Evolutionary conservation across 148 eudicot genomes (phyloP), one percentile per base, ranked within the genome.

Genomic region (Nepenthes gracilis): DNA sequence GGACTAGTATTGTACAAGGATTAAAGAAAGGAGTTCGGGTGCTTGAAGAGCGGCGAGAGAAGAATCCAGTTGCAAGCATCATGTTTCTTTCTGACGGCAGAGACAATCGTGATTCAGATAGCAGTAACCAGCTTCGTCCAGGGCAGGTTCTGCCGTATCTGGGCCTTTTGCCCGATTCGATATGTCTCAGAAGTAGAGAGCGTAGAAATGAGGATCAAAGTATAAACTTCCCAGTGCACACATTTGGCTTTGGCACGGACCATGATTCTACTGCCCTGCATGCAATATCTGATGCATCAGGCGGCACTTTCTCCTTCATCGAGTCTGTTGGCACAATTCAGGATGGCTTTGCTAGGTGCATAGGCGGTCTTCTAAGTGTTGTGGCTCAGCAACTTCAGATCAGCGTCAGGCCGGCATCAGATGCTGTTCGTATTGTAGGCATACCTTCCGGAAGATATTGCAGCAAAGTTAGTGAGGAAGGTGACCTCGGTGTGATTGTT

Each of bases 261-360:
- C 83, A 75, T 13, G 79, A 78, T 55, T 68, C 83, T 13, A 53
- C 68, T 51, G 68, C 61, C 2, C 59, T 78, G 61, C 80, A 79
- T 23, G 69, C 77, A 4, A 61, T 79, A 10, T 62, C 83, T 2
- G 83, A 79, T 49, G 57, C 54, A 32, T 75, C 73, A 9, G 77
- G 83, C 0, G 83, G 83, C 35, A 79, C 72, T 2, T 79, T 79
- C 53, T 79, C 83, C 4, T 79, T 74, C 49, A 75, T 75, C 1
- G 79, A 78, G 58, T 64, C 79, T 2, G 70, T 71, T n/a, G 74
- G 70, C 59, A 59, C 66, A 9, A 63, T 78, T 35, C 81, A 74
- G 55, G 81, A 78, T 40, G 78, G 78, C 36, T 78, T 78, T 67
- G 81, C 81, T 43, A 75, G 64, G 63, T 78, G 83, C 66, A 63